Conservation (phyloP, 2,329 filamentous ascomycete genomes). For the Acrodontium crateriforme region DNA sequence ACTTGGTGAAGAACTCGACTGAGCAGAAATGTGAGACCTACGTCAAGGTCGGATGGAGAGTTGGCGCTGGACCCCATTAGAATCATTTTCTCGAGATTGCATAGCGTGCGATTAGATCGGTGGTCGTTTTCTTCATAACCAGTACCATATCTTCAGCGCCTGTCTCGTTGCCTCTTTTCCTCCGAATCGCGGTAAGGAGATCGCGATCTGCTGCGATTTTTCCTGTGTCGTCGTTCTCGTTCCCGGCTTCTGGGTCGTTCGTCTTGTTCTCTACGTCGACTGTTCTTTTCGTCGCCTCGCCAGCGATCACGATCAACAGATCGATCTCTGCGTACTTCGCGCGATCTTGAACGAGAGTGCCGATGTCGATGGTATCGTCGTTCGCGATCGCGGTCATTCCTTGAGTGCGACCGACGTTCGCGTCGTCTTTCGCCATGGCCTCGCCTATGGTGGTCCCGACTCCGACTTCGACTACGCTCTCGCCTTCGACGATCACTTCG, state of each 20-base stretch:
- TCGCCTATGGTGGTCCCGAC: slow-evolving; percentile 11
- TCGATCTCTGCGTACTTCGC: too few species aligned
- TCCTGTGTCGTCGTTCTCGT: neutral
- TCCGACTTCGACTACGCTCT: slow-evolving; percentile 11
- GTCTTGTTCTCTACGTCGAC: neutral
- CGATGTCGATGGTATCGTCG: too few species aligned
- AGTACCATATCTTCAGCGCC: neutral
- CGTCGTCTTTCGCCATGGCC: slow-evolving; percentile 8
- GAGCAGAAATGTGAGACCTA: slow-evolving; percentile 26
- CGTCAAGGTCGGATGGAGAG: slow-evolving; percentile 26
- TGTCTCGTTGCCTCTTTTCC: neutral
- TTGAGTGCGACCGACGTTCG: slow-evolving; percentile 9
- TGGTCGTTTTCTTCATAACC: too few species aligned
- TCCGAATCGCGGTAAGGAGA: neutral
- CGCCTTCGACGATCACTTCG: too few species aligned
- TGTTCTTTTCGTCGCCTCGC: neutral
- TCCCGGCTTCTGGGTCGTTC: neutral
- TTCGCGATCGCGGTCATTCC: slow-evolving; percentile 2
- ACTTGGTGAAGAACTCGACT: slow-evolving; percentile 26
- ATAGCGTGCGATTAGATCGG: neutral
- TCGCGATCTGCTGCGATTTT: neutral
- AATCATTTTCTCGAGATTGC: neutral
- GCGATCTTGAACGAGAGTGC: too few species aligned
- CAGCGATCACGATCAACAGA: neutral
- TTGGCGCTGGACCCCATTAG: slow-evolving; percentile 10